Base-by-base conservation (phyloP, 768 basidiomycete genomes). In the Lactarius trivialis region DNA sequence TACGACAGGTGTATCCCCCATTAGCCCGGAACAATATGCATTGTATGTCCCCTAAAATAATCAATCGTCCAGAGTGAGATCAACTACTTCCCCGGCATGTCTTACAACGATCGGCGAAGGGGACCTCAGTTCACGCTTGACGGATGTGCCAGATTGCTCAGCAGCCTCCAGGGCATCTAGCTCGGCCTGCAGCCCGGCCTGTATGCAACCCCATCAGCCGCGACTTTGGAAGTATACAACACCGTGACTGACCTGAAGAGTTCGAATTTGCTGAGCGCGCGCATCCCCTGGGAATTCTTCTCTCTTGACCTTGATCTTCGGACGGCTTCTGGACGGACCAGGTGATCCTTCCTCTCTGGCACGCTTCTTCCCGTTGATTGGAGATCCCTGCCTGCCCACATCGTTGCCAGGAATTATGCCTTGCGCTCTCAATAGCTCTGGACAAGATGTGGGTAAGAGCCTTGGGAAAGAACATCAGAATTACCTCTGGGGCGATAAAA, bases 21-120 rank as follows among this genome's bases (percentile, higher is more conserved):
- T 30, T 30, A 30, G 6, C 6, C 6, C 2, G 30, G 17, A 39
- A 39, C 39, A 39, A 39, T n/a, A n/a, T 3, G 19, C 17, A 39
- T 39, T 2, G 19, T 39, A 39, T 7, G 30, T 30, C 30, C 3
- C 30, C 30, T 3, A 21, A 26, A 33, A 21, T 41, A 33, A 37
- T 63, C 36, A 63, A 9, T 58, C 61, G 6, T 58, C 61, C 4
- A 63, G 56, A 26, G 61, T 63, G 34, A 58, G 61, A 19, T 63
- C 61, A 26, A 58, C 2, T 0, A 60, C 49, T 33, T 48, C 61
- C 15, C 61, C 51, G 11, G 43, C n/a, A 21, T 37, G 17, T 21
- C 34, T 28, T 6, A 63, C 34, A 7, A 58, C 52, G 14, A 54
- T 55, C 14, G 61, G 56, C n/a, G 58, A 55, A 1, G 53, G 62